Base-by-base conservation (phyloP, 106 monocot species). In the Dendrobium chrysotoxum region DNA sequence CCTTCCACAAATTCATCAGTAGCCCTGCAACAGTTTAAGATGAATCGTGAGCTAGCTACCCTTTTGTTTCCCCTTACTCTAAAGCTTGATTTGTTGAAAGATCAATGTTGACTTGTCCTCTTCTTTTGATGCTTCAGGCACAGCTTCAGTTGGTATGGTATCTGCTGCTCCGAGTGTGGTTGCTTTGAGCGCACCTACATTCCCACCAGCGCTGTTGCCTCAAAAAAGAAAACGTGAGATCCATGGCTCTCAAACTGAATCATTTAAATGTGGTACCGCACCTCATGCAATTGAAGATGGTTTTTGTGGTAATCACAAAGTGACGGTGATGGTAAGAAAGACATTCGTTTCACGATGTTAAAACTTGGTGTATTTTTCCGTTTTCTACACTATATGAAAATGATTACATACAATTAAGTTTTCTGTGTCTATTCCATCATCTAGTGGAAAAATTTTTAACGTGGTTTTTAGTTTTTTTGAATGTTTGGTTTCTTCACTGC, bases 141-240 rank as follows among this genome's bases (percentile, higher is more conserved):
- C 7, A 40, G 41, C 40, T 41, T 40, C 74, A 40, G 41, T 40
- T 74, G 74, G 41, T 74, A 20, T 40, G 41, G 39, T 16, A 20
- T 18, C 18, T 42, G 74, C 0, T 74, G n/a, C 41, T 41, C 74
- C 20, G 41, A 41, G n/a, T 42, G 39, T 74, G 30, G 41, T 74
- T 74, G 39, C 74, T 74, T 74, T 40, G 42, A 41, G 41, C n/a
- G 41, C 39, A 4, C 39, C 74, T 42, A 21, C 41, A 7, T n/a
- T 74, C 4, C 10, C 74, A 74, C 40, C 74, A 40, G 16, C 13
- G 25, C 41, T 7, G n/a, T n/a, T 74, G n/a, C 41, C 74, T 40
- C 74, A 74, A n/a, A 74, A 74, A 74, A 74, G 74, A 74, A 74
- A 41, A 41, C 74, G 41, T 41, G 74, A 74, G 8, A 40, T 74